Evolutionary conservation across 2,329 filamentous ascomycete genomes (phyloP), one percentile per base, ranked within the genome.

Genomic region (Diplodia mutila): DNA sequence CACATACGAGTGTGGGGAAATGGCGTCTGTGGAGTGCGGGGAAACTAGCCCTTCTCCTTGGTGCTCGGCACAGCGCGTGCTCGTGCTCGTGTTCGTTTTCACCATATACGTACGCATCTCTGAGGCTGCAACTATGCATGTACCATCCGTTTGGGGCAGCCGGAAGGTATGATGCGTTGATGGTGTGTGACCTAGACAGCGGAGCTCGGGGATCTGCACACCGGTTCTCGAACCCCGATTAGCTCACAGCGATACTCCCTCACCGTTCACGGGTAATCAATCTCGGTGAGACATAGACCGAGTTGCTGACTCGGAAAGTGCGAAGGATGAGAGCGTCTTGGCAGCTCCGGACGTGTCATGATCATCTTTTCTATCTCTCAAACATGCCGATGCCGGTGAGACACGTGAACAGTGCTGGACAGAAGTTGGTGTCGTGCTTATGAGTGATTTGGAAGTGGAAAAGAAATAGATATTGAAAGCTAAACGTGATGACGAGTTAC

Each of bases 251-350:
- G 39, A 25, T 37, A 23, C 55, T 29, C 37, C 27, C 48, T 61
- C 23, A 61, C 55, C 42, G 21, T 27, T 48, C 46, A 11, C 27
- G 42, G 57, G 39, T 61, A 12, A 23, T 61, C 25, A 25, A 61
- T 49, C 48, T 61, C 57, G 57, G 57, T 27, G 27, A 34, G 42
- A 61, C 25, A 61, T 61, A 23, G 18, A 25, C 57, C 57, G 57
- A 61, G 57, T 48, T 49, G 57, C 57, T 49, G 57, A 61, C 57
- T 61, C 57, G 27, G 21, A 7, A 7, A 8, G 11, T 16, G 37
- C 42, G 25, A 8, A 5, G 29, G 8, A 5, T 32, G 29, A 42
- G 16, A 2, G 6, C n/a, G 14, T n/a, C n/a, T n/a, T n/a, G n/a
- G n/a, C n/a, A n/a, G n/a, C n/a, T n/a, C n/a, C n/a, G n/a, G n/a